Percentiles rank a stretch among this genome's conserved stretches.
Conservation (phyloP, 2,329 filamentous ascomycete species). For the Drechslera avenae region DNA sequence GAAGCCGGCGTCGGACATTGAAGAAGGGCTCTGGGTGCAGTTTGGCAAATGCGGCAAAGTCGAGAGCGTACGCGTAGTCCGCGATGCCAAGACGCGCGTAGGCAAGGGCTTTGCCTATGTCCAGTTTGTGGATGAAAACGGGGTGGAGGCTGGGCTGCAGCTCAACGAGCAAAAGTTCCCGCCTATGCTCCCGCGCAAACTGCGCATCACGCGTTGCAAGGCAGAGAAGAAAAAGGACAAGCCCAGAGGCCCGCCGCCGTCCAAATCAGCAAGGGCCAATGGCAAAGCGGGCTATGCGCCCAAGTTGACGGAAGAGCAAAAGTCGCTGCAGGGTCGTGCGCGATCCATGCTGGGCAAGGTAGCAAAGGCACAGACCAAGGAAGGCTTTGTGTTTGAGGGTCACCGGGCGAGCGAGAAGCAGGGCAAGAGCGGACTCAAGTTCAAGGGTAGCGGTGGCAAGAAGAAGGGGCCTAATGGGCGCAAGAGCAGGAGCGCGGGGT, state of each 20-base stretch:
- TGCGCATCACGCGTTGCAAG: constrained; percentile 87
- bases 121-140: constrained; percentile 85
- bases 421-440: constrained; percentile 66
- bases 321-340: constrained; percentile 74
- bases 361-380: constrained; percentile 67
- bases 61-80: constrained; percentile 89
- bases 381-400: constrained; percentile 80
- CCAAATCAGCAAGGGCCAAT: constrained; percentile 20
- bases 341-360: constrained; percentile 74
- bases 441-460: constrained; percentile 54
- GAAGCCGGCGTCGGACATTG: constrained; percentile 79
- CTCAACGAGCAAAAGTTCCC: constrained; percentile 91
- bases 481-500: constrained; percentile 52
- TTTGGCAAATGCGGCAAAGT: constrained; percentile 80
- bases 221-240: constrained; percentile 57
- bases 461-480: constrained; percentile 52
- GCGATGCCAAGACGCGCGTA: constrained; percentile 87
- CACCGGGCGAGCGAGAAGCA: constrained; percentile 72
- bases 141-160: constrained; percentile 87
- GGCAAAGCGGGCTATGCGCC: constrained; percentile 64
- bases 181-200: constrained; percentile 84
- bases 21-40: constrained; percentile 89
- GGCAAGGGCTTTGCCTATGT: constrained; percentile 98
- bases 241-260: constrained; percentile 34
- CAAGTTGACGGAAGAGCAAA: constrained; percentile 72